phyloP scores from a whole-genome alignment of 225 moss, liverwort and hornwort genomes.

The Bryum argenteum region DNA sequence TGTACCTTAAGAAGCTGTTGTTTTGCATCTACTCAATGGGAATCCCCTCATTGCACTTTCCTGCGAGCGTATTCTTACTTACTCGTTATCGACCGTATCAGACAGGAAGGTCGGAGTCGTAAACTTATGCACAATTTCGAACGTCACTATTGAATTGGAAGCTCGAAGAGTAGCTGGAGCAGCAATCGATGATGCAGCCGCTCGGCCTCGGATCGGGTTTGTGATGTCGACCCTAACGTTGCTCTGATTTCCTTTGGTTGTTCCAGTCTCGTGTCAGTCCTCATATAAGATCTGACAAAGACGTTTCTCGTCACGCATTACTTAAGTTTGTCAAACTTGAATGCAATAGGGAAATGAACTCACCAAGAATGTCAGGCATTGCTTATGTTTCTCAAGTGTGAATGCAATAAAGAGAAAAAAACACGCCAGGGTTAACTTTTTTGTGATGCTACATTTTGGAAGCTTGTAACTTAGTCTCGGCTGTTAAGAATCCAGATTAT shows the following conservation, averaged over 20 bases:
- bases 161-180: constrained; percentile 1
- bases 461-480: background rate
- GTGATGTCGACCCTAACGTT: background rate
- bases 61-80: background rate
- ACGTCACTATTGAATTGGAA: constrained; percentile 3
- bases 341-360: background rate
- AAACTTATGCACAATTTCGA: background rate
- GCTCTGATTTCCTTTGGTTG: background rate
- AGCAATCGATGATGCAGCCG: constrained; percentile 29
- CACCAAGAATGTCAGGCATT: background rate
- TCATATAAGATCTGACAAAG: background rate
- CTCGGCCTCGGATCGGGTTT: constrained; percentile 49
- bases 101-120: constrained; percentile 7
- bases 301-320: background rate
- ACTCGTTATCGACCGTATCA: background rate
- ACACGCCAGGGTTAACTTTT: background rate
- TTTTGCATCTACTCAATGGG: background rate
- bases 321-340: constrained; percentile 1
- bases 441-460: background rate
- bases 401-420: background rate
- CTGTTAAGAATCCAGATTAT: background rate
- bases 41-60: background rate
- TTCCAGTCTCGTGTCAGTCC: background rate
- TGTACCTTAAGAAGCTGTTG: background rate
- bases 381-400: background rate